These are phyloP conservation scores for Croton setiger DNA, from an alignment of 441 rosid species.

Conservation along the genomic window DNA sequence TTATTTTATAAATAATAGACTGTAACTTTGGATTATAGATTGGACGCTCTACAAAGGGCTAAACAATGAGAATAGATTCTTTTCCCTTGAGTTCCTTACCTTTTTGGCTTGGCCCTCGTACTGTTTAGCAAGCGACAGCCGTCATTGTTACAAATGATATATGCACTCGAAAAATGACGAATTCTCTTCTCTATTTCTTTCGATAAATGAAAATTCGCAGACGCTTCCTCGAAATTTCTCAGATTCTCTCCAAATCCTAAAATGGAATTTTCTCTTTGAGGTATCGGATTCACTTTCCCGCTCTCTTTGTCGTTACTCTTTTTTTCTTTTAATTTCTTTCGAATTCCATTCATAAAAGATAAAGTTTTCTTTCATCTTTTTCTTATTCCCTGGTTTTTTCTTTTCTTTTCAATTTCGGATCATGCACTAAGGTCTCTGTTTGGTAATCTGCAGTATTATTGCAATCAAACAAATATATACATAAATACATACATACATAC, in stretches of 20 bases:
- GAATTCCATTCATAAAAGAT: not conserved
- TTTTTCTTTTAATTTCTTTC: not conserved
- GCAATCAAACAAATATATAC: too few species aligned
- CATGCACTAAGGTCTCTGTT: slow-evolving; percentile 9
- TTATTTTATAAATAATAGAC: too few species aligned
- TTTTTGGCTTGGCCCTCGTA: not conserved
- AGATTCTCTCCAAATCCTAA: slow-evolving; percentile 2
- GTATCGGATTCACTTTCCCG: slow-evolving; percentile 27
- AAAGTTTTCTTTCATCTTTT: slow-evolving; percentile 8
- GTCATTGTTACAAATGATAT: not conserved
- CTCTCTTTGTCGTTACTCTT: slow-evolving; percentile 16
- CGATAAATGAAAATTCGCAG: slow-evolving; percentile 32
- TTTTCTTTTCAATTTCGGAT: not conserved
- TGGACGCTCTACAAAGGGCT: not conserved
- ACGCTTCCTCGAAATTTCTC: slow-evolving; percentile 37
- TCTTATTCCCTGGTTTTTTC: not conserved
- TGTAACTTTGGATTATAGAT: too few species aligned
- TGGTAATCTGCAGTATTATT: not conserved
- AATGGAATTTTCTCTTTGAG: not conserved
- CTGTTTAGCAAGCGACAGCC: not conserved
- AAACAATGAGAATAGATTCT: not conserved
- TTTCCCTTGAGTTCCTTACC: not conserved
- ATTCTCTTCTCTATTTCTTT: not conserved
- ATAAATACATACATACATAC: not conserved
- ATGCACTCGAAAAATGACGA: not conserved